phyloP scores from a whole-genome alignment of 2,329 filamentous ascomycete genomes.

The Claviceps sp. region DNA sequence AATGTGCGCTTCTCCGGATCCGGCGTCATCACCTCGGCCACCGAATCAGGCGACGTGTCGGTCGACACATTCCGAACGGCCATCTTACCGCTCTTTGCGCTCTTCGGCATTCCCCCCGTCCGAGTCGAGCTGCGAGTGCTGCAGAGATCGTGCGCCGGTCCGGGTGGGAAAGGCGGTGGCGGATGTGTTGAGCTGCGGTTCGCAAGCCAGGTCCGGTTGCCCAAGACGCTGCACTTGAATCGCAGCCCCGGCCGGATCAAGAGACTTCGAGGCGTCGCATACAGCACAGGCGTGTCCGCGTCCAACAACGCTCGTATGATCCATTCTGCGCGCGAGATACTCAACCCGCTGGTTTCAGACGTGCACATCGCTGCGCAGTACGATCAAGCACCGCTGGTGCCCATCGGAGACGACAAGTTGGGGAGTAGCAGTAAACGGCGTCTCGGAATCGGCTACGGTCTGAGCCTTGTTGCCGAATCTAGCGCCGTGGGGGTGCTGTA shows the following conservation, averaged over 20 bases:
- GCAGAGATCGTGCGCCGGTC: conserved; percentile 63
- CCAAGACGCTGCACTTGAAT: conserved; percentile 82
- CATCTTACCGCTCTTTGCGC: conserved; percentile 75
- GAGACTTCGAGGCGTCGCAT: conserved; percentile 83
- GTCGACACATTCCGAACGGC: conserved; percentile 90
- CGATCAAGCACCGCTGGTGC: conserved; percentile 48
- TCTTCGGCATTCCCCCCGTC: conserved; percentile 69
- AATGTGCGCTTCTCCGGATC: conserved; percentile 83
- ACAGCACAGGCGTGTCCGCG: conserved; percentile 80
- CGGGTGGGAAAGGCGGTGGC: conserved; percentile 64
- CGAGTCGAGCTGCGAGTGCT: conserved; percentile 79
- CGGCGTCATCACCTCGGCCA: conserved; percentile 83
- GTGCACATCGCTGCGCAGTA: conserved; percentile 81
- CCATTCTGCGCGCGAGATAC: conserved; percentile 69
- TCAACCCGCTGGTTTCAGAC: conserved; percentile 77
- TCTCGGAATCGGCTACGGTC: conserved; percentile 80
- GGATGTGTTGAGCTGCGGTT: conserved; percentile 91
- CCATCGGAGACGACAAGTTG: conserved; percentile 35
- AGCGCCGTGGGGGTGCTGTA: conserved; percentile 69
- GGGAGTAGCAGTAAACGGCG: conserved; percentile 37
- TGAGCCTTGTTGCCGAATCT: conserved; percentile 87
- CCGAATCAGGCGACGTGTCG: conserved; percentile 71
- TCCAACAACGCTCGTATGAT: conserved; percentile 95
- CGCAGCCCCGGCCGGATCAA: conserved; percentile 74
- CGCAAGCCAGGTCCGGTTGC: conserved; percentile 81